phyloP scores from a whole-genome alignment of 1,284 basidiomycete genomes.

The Ganoderma leucocontextum region DNA sequence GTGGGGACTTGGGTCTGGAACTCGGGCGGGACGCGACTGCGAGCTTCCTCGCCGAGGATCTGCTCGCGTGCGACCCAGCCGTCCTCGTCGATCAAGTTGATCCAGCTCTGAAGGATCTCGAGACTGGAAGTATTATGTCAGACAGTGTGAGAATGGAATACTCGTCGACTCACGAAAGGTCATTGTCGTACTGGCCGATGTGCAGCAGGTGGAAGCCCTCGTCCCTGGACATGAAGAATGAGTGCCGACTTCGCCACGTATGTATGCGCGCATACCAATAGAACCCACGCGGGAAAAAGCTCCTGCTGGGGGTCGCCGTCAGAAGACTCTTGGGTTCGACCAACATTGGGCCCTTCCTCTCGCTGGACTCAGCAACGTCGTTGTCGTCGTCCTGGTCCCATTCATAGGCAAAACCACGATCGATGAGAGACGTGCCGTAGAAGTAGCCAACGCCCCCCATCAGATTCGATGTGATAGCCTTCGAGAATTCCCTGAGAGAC shows the following conservation, averaged over 20 bases:
- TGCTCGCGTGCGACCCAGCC: constrained; percentile 97
- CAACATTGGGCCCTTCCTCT: constrained; percentile 64
- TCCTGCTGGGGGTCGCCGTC: constrained; percentile 93
- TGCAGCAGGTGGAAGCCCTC: constrained; percentile 95
- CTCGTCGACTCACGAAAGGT: constrained; percentile 67
- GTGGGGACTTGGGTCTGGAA: constrained; percentile 94
- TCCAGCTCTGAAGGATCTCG: constrained; percentile 91
- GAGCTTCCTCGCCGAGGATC: constrained; percentile 93
- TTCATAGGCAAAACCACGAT: constrained; percentile 85
- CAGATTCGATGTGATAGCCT: constrained; percentile 88
- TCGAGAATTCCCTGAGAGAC: constrained; percentile 78
- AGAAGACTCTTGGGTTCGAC: constrained; percentile 82
- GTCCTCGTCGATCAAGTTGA: constrained; percentile 88
- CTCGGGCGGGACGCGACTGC: constrained; percentile 87
- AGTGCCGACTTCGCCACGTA: constrained; percentile 15
- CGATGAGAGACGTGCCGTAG: constrained; percentile 90
- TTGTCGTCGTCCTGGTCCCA: constrained; percentile 86
- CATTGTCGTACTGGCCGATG: constrained; percentile 92
- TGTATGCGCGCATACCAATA: constrained; percentile 74
- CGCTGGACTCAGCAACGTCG: constrained; percentile 48
- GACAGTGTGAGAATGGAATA: neutral
- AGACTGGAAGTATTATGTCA: constrained; percentile 55
- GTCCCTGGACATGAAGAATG: constrained; percentile 63
- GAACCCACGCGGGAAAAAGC: constrained; percentile 96
- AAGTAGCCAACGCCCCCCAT: constrained; percentile 95